These are phyloP conservation scores for Bretziella fagacearum DNA, from an alignment of 2,329 filamentous ascomycete species.

Conservation along the genomic window DNA sequence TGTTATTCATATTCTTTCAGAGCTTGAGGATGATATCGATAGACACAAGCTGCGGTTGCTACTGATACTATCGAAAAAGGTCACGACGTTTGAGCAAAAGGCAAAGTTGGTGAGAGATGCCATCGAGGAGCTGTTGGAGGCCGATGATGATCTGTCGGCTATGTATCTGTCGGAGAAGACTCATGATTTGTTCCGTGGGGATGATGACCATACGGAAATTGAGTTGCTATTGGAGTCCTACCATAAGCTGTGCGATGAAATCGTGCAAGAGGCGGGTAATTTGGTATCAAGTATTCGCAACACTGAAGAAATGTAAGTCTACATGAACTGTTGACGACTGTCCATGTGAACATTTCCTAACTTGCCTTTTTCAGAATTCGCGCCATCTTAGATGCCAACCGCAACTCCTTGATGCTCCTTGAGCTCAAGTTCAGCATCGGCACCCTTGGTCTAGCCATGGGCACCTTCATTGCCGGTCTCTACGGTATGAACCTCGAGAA, in stretches of 20 bases:
- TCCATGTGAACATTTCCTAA: conserved; percentile 16
- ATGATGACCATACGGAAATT: conserved; percentile 86
- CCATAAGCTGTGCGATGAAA: conserved; percentile 94
- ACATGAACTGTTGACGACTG: background rate
- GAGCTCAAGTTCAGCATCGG: conserved; percentile 94
- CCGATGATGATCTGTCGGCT: conserved; percentile 79
- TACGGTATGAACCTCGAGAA: conserved; percentile 99
- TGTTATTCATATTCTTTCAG: conserved; percentile 71
- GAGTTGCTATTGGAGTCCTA: conserved; percentile 96
- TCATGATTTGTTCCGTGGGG: conserved; percentile 51
- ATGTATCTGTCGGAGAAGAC: conserved; percentile 94
- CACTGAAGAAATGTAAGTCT: conserved; percentile 84
- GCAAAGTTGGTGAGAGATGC: conserved; percentile 85
- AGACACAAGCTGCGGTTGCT: conserved; percentile 80
- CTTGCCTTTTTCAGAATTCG: conserved; percentile 47
- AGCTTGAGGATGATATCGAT: conserved; percentile 93
- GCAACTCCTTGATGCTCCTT: conserved; percentile 92
- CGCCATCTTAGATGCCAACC: conserved; percentile 93
- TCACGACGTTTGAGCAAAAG: conserved; percentile 96
- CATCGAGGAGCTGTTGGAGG: conserved; percentile 87
- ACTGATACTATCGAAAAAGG: conserved; percentile 83
- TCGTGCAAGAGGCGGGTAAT: conserved; percentile 87
- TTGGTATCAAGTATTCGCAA: conserved; percentile 89
- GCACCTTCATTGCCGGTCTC: conserved; percentile 92
- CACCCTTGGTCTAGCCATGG: conserved; percentile 83